Evolutionary conservation across 2,329 filamentous ascomycete genomes (phyloP), one percentile per base, ranked within the genome.

Genomic region (Pestalotiopsis sp.): DNA sequence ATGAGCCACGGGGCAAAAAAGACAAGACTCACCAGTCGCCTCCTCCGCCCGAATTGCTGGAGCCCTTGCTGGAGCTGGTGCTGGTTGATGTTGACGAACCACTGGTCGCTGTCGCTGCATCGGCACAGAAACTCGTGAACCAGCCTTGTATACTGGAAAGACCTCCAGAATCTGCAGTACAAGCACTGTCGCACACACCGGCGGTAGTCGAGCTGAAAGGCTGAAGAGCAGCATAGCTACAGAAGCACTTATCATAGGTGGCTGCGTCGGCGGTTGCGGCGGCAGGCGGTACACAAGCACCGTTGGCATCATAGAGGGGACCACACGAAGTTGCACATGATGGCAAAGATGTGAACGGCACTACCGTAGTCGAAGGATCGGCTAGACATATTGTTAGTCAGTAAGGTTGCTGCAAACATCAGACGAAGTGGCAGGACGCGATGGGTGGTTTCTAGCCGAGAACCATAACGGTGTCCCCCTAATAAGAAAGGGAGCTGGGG

Each of bases 231-330:
- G 83, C 71, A 63, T 91, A 88, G 73, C 84, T 81, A 81, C 94
- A 97, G 81, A 97, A 94, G 80, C 94, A 97, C 44, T 84, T 82
- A 64, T 88, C 83, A 77, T 91, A 93, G 57, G 83, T 85, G 22
- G 78, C 74, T 55, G 85, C 77, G 61, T 84, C 82, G 63, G 84
- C 83, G 6, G 80, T 77, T 4, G 85, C 78, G 3, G 79, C 82
- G 26, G 80, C 83, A 3, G 86, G 87, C 3, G 91, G 90, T 1
- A 91, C 85, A 78, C 94, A 97, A 69, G 84, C 88, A 59, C 86
- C 86, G 75, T 94, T 92, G 68, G 92, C 93, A 78, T 92, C 87
- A 75, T 86, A 89, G 58, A 94, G 87, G 35, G 82, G 77, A 57
- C 85, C 83, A 75, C 91, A 94, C 60, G 75, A 70, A 24, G 81